Evolutionary conservation across 2,329 filamentous ascomycete genomes (phyloP).

Genomic region (Aspergillus caelatus): DNA sequence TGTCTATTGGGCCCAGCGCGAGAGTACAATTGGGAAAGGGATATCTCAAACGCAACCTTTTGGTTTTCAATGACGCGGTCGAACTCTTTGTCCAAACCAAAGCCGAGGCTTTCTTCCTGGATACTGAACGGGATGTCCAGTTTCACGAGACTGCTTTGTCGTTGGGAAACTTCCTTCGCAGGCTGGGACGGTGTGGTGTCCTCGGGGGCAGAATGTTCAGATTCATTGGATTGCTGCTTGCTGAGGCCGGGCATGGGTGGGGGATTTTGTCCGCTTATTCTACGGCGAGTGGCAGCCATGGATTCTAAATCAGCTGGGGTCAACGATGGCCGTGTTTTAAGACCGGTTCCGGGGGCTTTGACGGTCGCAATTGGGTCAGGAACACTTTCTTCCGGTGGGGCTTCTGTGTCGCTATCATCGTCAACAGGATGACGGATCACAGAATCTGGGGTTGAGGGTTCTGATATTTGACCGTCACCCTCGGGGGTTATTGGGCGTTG

Average conservation of each 20-base stretch:
- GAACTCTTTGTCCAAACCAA: constrained; percentile 89
- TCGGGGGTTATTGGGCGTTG: constrained; percentile 50
- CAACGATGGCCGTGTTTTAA: constrained; percentile 86
- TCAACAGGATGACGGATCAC: constrained; percentile 78
- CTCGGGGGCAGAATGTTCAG: constrained; percentile 18
- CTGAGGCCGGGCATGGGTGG: constrained; percentile 34
- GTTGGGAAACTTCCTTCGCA: constrained; percentile 42
- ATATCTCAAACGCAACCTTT: constrained; percentile 75
- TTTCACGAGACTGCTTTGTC: constrained; percentile 75
- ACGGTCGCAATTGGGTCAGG: constrained; percentile 86
- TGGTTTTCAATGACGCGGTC: constrained; percentile 92
- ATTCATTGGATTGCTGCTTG: constrained; percentile 26
- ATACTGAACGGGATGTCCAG: constrained; percentile 77
- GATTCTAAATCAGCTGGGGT: constrained; percentile 80
- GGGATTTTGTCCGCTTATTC: constrained; percentile 76
- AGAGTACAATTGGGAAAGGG: constrained; percentile 42
- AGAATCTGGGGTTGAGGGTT: constrained; percentile 79
- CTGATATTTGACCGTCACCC: constrained; percentile 61
- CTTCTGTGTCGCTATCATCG: constrained; percentile 43
- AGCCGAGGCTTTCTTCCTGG: constrained; percentile 68
- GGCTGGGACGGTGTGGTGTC: constrained; percentile 30
- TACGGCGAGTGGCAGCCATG: constrained; percentile 83
- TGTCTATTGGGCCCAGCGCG: constrained; percentile 14
- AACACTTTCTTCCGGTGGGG: constrained; percentile 59
- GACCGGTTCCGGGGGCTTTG: constrained; percentile 79